Evolutionary conservation across 192 early-diverging fungal genomes (phyloP).

Genomic region (Backusella liffmaniae): DNA sequence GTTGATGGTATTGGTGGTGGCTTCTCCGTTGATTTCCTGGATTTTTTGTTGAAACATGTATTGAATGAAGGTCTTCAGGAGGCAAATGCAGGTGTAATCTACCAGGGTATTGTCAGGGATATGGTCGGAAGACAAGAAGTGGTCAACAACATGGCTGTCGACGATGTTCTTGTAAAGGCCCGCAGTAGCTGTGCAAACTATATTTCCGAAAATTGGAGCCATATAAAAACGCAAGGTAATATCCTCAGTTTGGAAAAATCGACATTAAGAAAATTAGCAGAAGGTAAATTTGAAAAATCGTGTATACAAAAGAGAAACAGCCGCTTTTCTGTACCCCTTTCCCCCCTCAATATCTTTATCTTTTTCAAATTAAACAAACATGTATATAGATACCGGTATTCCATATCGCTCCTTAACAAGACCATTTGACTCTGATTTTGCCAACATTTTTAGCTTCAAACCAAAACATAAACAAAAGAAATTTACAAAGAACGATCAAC

Average conservation of each 20-base stretch:
- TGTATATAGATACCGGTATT: conserved; percentile 22
- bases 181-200: conserved; percentile 23
- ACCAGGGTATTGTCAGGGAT: conserved; percentile 37
- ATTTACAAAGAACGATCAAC: background rate
- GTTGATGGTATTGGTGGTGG: conserved; percentile 38
- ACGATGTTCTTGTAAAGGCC: conserved; percentile 22
- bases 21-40: conserved; percentile 38
- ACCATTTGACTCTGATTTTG: conserved; percentile 24
- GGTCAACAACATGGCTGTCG: conserved; percentile 35
- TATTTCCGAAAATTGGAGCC: conserved; percentile 10
- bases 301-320: background rate
- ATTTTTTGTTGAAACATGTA: conserved; percentile 25
- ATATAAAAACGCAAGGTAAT: conserved; percentile 24
- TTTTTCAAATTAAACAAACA: conserved; percentile 7
- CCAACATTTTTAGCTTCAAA: conserved; percentile 28
- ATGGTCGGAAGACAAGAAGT: conserved; percentile 35
- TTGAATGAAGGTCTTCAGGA: conserved; percentile 29
- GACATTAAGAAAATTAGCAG: conserved; percentile 14
- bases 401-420: conserved; percentile 26
- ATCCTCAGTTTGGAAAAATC: conserved; percentile 28
- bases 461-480: conserved; percentile 7
- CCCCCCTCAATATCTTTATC: background rate
- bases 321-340: background rate
- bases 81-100: conserved; percentile 27
- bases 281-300: conserved; percentile 16